Percentiles rank a stretch among this genome's conserved stretches.
These are phyloP conservation scores for Boletus rubropictus DNA, from an alignment of 768 basidiomycete genomes.

Conservation along the genomic window DNA sequence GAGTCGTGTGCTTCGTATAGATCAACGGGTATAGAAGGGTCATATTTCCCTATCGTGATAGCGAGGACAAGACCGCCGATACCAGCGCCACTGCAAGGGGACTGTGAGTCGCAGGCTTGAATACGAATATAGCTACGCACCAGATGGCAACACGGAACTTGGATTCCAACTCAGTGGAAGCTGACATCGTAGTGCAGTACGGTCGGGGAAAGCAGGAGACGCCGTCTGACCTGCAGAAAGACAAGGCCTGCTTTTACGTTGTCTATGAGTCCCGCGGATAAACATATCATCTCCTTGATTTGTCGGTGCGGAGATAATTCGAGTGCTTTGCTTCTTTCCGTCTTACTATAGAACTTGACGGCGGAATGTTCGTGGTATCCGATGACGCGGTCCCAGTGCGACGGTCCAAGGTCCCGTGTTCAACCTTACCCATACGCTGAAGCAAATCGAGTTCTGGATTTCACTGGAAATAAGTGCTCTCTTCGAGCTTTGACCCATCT, in stretches of 20 bases:
- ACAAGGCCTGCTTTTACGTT: neutral
- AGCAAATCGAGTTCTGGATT: neutral
- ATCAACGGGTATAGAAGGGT: constrained; percentile 30
- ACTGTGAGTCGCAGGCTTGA: neutral
- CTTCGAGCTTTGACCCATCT: neutral
- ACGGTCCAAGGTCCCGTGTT: neutral
- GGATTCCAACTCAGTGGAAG: neutral
- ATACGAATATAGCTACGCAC: neutral
- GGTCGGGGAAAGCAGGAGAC: neutral
- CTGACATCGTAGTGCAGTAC: neutral
- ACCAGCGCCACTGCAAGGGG: constrained; percentile 33
- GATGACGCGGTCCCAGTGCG: neutral
- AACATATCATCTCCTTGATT: neutral
- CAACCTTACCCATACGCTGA: too few species aligned
- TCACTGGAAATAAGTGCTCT: too few species aligned
- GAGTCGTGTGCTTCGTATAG: constrained; percentile 44
- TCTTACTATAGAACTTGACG: neutral
- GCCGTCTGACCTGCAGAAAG: neutral
- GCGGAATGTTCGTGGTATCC: neutral
- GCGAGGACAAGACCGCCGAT: constrained; percentile 43
- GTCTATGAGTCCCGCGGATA: neutral
- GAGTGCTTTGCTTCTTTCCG: neutral
- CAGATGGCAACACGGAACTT: constrained; percentile 22
- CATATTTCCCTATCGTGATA: constrained; percentile 15
- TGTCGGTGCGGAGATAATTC: neutral